These are phyloP conservation scores for Heteromeles arbutifolia DNA, from an alignment of 306 rosid genomes.

Conservation along the genomic window DNA sequence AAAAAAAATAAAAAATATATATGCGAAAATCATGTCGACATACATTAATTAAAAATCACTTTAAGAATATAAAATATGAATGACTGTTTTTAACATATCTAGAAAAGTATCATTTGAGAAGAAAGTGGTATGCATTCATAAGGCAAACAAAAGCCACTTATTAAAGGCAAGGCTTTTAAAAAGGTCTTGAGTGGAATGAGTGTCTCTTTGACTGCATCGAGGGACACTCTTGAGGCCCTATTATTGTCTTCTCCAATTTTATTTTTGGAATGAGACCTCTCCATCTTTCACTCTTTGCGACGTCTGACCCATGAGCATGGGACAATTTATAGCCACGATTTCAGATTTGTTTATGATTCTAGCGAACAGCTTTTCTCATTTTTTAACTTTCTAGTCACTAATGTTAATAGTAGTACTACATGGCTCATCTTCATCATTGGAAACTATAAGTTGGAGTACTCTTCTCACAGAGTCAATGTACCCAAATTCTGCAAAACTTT, in stretches of 20 bases:
- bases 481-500: neutral
- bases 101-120: conserved; percentile 8
- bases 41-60: too few relatives aligned
- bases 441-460: neutral
- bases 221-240: conserved; percentile 17
- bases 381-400: neutral
- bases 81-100: neutral
- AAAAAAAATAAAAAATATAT: neutral
- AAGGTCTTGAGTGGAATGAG: conserved; percentile 36
- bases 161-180: conserved; percentile 12
- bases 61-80: too few relatives aligned
- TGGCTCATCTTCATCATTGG: conserved; percentile 20
- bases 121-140: conserved; percentile 12
- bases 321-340: conserved; percentile 22
- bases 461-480: neutral
- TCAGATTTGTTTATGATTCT: conserved; percentile 1
- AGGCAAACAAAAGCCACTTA: conserved; percentile 22
- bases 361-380: neutral
- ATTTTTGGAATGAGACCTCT: conserved; percentile 23
- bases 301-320: conserved; percentile 2
- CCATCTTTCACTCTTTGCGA: neutral
- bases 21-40: too few relatives aligned
- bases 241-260: conserved; percentile 9
- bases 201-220: conserved; percentile 30
- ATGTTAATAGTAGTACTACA: conserved; percentile 13